A percentile compares a stretch with the other conserved stretches of the same genome.
Conservation (phyloP, 2,329 filamentous ascomycete species). For the Aspergillus fructus region DNA sequence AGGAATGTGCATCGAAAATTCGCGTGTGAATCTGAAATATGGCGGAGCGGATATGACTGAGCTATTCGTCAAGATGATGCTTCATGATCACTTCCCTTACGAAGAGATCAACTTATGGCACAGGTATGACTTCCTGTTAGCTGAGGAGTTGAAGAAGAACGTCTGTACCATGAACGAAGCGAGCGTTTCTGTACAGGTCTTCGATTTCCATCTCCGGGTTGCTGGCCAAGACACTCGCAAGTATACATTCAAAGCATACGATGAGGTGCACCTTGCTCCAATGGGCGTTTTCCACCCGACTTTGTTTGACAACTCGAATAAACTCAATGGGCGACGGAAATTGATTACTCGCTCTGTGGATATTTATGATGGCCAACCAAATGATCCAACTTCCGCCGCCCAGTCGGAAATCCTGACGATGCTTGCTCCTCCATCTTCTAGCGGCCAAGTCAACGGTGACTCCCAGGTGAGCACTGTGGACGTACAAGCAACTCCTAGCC, state of each 20-base stretch:
- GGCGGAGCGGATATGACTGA: conserved; percentile 92
- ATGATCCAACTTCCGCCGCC: conserved; percentile 83
- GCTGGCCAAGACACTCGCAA: conserved; percentile 87
- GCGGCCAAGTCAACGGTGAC: conserved; percentile 37
- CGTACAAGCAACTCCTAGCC: conserved; percentile 45
- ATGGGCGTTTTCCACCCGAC: conserved; percentile 91
- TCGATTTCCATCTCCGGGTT: conserved; percentile 86
- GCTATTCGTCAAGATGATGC: conserved; percentile 96
- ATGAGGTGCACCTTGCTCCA: conserved; percentile 89
- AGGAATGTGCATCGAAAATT: conserved; percentile 91
- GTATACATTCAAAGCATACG: conserved; percentile 95
- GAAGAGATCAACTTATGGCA: conserved; percentile 87
- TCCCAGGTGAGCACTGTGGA: conserved; percentile 29
- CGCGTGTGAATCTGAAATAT: conserved; percentile 90
- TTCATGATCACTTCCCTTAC: conserved; percentile 94
- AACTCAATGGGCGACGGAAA: conserved; percentile 75
- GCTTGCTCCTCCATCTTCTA: conserved; percentile 44
- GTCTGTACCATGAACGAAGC: conserved; percentile 88
- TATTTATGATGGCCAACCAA: conserved; percentile 87
- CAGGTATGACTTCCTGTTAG: conserved; percentile 87
- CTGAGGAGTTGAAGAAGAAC: conserved; percentile 93
- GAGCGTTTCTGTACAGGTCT: conserved; percentile 83
- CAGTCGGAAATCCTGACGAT: conserved; percentile 67
- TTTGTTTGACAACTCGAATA: conserved; percentile 79
- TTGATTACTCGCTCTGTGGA: conserved; percentile 87